A percentile compares a stretch with the other conserved stretches of the same genome.
Evolutionary conservation across 495 filamentous ascomycete species (phyloP).

Genomic region (Parathielavia appendiculata): DNA sequence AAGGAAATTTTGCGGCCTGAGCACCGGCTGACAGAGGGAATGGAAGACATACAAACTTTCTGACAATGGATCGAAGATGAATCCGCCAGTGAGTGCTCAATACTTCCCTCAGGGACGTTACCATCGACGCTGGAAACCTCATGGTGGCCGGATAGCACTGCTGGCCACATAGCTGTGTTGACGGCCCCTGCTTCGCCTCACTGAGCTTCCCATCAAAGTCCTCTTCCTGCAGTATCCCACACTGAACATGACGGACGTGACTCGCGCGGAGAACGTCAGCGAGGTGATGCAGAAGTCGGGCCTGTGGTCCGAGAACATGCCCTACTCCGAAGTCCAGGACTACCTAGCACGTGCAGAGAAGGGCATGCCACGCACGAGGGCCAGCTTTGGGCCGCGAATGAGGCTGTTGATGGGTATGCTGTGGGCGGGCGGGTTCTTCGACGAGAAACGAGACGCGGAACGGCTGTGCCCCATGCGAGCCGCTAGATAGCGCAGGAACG

Average conservation of each 20-base stretch:
- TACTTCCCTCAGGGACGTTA: neutral
- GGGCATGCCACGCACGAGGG: neutral
- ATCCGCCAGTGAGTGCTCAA: neutral
- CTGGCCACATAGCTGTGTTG: neutral
- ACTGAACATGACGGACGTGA: neutral
- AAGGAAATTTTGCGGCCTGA: neutral
- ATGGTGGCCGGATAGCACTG: conserved; percentile 2
- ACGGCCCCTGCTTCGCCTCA: neutral
- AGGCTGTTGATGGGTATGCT: conserved; percentile 2
- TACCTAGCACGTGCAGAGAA: neutral
- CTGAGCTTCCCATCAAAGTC: neutral
- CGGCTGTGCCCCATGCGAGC: neutral
- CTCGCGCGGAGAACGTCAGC: neutral
- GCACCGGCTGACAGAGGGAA: neutral
- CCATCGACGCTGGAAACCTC: neutral
- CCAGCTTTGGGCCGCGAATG: neutral
- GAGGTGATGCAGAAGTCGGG: neutral
- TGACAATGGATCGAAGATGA: conserved; percentile 1
- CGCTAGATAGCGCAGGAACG: neutral
- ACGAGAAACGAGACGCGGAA: neutral
- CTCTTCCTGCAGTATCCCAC: conserved; percentile 5
- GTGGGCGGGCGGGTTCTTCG: neutral
- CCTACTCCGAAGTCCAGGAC: conserved; percentile 2
- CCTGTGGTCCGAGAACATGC: neutral
- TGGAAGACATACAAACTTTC: neutral